phyloP scores from a whole-genome alignment of 2,329 filamentous ascomycete species.

The Phialemoniopsis sp. region DNA sequence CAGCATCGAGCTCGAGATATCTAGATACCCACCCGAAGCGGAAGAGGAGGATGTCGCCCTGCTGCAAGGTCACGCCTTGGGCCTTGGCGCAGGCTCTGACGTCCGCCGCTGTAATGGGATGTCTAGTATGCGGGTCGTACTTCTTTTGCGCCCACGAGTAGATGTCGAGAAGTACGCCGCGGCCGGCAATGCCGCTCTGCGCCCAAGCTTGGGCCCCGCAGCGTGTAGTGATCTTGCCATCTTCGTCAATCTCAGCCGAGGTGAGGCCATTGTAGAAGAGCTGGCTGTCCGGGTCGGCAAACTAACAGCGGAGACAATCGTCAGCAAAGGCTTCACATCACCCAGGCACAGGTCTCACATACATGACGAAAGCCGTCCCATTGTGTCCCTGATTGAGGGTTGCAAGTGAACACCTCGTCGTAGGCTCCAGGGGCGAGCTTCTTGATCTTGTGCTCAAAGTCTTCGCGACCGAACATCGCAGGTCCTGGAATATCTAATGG shows the following conservation, averaged over 20 bases:
- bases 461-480: neutral
- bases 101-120: too few species aligned
- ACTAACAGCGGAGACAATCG: neutral
- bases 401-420: neutral
- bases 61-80: too few species aligned
- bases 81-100: too few species aligned
- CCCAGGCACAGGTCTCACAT: neutral
- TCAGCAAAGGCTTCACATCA: neutral
- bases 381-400: neutral
- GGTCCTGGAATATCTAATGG: neutral
- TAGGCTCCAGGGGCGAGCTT: neutral
- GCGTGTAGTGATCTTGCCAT: neutral
- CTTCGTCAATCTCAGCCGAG: neutral
- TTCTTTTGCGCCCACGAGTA: neutral
- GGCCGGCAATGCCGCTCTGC: neutral
- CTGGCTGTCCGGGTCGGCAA: neutral
- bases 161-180: neutral
- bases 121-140: neutral
- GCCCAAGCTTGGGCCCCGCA: neutral
- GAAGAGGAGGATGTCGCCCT: too few species aligned
- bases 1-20: too few species aligned
- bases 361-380: neutral
- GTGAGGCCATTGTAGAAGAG: neutral
- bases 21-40: too few species aligned
- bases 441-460: neutral